Evolutionary conservation across 2,329 filamentous ascomycete species (phyloP), one percentile per base, ranked within the genome.

Genomic region (Aspergillus eucalypticola): DNA sequence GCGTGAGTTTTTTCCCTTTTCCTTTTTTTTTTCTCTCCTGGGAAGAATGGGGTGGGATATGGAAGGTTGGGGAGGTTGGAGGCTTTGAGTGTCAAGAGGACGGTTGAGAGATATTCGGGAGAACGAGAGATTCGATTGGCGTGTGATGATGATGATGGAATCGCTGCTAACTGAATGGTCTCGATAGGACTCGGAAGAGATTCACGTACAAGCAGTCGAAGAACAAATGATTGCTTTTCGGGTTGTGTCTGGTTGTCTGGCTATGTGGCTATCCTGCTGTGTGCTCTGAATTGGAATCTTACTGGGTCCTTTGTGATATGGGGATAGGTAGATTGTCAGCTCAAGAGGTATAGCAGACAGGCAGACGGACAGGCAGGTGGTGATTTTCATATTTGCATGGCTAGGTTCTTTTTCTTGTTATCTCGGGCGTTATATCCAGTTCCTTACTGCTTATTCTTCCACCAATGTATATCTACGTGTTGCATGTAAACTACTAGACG

Each of bases 161-260:
- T 11, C 2, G 0, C 27, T 21, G 32, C 55, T 56, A 49, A 56
- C 29, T 49, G 11, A 1, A 13, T 35, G 25, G 13, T 11, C 32
- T 54, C 13, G 8, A 39, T 68, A 90, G 88, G 62, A 90, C 88
- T 56, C 81, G 88, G 67, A 90, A 89, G 77, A 79, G 80, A 46
- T 90, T 90, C 76, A 81, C 80, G 27, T 90, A 89, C 73, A 89
- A 88, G 78, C 81, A 84, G 78, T 88, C 86, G 61, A 90, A 90
- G 84, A 90, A 90, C 76, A 89, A 84, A 77, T 88, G n/a, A n/a
- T 27, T 50, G 8, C 25, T 29, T 29, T 32, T 15, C 15, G 23
- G 13, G 46, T 48, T n/a, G 44, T 41, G 17, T 29, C 7, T 8
- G 50, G 13, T 15, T 29, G 17, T 48, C 5, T 48, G 7, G 25